Base-by-base conservation (phyloP, 306 rosid genomes). In the Oemleria cerasiformis region DNA sequence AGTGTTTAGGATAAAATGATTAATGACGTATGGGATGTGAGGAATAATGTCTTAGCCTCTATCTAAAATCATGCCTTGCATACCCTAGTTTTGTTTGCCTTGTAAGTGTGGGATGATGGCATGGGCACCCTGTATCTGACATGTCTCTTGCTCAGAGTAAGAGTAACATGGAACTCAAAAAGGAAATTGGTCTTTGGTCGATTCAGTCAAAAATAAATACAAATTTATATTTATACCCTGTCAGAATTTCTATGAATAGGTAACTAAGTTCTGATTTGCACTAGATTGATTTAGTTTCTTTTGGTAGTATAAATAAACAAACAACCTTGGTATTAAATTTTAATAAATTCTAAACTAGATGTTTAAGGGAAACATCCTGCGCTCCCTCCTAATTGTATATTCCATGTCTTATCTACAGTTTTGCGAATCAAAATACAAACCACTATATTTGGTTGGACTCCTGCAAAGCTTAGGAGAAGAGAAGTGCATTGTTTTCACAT, bases 401-500 rank as follows among this genome's bases (percentile, higher is more conserved):
- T 72, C 14, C 51, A 5, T 80, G 44, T 38, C 41, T 54, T 72
- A 42, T 78, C 71, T 59, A 49, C 81, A 94, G 98, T 76, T 91
- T 38, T 94, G 98, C 65, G 95, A 89, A 73, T 68, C 84, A 71
- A 87, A 87, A 70, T 77, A 86, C 82, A 94, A 94, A 78, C 97
- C 96, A 5, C 81, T 91, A 80, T 89, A 87, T 73, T 80, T 94
- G 85, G 94, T 84, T 81, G 92, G 85, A 39, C 96, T 94, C 58
- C 84, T 91, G 73, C 91, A 87, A 84, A 82, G 85, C 53, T 75
- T 94, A 43, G 96, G 79, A 79, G 86, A 75, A 42, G 97, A 91
- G 77, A 91, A 94, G 74, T 91, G 95, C 87, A 87, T 94, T 6
- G 87, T 91, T 82, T 94, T 94, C 65, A 91, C 98, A 40, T 82